phyloP scores from a whole-genome alignment of 139 green algal species.

The Volvox reticuliferus region DNA sequence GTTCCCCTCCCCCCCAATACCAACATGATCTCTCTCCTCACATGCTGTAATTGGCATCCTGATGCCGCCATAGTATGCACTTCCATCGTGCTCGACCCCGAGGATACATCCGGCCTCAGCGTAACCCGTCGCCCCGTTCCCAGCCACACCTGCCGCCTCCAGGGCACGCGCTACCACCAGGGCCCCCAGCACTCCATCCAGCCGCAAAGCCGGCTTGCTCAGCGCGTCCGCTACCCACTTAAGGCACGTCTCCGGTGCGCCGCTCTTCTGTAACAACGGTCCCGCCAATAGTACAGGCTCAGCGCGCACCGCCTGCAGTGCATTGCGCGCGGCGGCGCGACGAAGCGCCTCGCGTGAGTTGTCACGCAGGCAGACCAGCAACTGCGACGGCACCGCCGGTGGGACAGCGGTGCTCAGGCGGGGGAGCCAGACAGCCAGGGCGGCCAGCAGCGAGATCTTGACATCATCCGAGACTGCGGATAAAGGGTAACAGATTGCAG shows the following conservation, averaged over 20 bases:
- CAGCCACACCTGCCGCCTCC: conserved; percentile 2
- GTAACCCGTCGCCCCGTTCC: too few relatives aligned
- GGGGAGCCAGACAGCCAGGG: conserved; percentile 69
- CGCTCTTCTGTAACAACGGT: neutral
- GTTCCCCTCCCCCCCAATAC: too few relatives aligned
- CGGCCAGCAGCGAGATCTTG: conserved; percentile 61
- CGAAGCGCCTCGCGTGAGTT: conserved; percentile 5
- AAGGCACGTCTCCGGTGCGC: conserved; percentile 27
- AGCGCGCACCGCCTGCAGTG: neutral
- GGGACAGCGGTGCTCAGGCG: neutral
- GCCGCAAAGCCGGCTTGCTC: conserved; percentile 61
- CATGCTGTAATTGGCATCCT: too few relatives aligned
- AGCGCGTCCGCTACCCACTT: conserved; percentile 63
- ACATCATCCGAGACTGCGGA: conserved; percentile 56
- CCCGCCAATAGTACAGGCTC: neutral
- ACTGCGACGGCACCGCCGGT: conserved; percentile 6
- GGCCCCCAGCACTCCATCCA: conserved; percentile 48
- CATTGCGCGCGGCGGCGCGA: neutral
- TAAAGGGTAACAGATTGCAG: too few relatives aligned
- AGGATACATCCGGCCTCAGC: too few relatives aligned
- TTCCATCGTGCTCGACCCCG: too few relatives aligned
- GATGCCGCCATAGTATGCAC: too few relatives aligned
- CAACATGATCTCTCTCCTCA: too few relatives aligned
- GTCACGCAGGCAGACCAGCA: conserved; percentile 37
- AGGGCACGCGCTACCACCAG: conserved; percentile 33